Percentiles rank a stretch among this genome's conserved stretches.
phyloP scores from a whole-genome alignment of 306 rosid species.

The Sindora glabra region DNA sequence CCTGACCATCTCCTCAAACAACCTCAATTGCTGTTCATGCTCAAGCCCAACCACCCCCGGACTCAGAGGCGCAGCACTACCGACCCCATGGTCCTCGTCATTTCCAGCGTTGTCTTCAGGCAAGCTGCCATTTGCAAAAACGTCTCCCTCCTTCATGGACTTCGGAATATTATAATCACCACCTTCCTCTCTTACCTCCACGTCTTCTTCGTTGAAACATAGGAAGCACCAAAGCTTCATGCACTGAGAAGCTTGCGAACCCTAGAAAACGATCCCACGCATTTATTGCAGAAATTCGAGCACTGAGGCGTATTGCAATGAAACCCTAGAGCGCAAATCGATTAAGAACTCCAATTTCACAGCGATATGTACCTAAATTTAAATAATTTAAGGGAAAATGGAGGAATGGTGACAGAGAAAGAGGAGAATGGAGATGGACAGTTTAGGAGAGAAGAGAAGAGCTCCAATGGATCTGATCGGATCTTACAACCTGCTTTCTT shows the following conservation, averaged over 20 bases:
- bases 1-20: slow-evolving; percentile 39
- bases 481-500: slow-evolving; percentile 48
- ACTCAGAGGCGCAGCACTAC: slow-evolving; percentile 10
- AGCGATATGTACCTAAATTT: background rate
- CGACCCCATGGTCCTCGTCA: slow-evolving; percentile 21
- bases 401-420: background rate
- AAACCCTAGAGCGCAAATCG: slow-evolving; percentile 49
- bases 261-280: slow-evolving; percentile 52
- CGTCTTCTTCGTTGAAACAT: slow-evolving; percentile 59
- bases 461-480: slow-evolving; percentile 62
- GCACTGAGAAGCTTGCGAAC: slow-evolving; percentile 33
- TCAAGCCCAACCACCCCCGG: background rate
- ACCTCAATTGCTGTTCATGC: slow-evolving; percentile 15
- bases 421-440: background rate
- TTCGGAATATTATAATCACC: slow-evolving; percentile 4
- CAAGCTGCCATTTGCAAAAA: slow-evolving; percentile 25
- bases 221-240: slow-evolving; percentile 78
- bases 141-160: slow-evolving; percentile 32
- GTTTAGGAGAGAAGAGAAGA: background rate
- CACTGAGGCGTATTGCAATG: background rate
- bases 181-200: slow-evolving; percentile 43
- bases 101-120: slow-evolving; percentile 16
- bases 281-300: slow-evolving; percentile 21
- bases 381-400: background rate
- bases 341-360: background rate